These are phyloP conservation scores for Fusarium oxysporum DNA, from an alignment of 2,329 filamentous ascomycete genomes.

Conservation along the genomic window DNA sequence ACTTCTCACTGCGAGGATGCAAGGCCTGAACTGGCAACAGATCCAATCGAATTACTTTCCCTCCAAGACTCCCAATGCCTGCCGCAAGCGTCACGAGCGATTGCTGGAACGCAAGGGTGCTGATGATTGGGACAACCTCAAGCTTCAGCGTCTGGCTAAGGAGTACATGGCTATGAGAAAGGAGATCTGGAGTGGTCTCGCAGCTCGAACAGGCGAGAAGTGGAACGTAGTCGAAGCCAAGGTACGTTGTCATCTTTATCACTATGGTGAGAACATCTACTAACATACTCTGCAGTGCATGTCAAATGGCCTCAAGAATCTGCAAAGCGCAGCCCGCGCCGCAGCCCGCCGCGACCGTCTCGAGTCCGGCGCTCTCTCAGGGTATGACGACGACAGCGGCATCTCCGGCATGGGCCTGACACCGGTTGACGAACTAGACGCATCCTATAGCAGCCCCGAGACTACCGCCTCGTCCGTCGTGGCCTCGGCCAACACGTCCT, in stretches of 20 bases:
- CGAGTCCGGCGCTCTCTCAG: conserved; percentile 57
- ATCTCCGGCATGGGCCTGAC: conserved; percentile 72
- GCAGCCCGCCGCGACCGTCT: conserved; percentile 73
- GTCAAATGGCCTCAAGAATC: conserved; percentile 84
- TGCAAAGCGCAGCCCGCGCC: conserved; percentile 76
- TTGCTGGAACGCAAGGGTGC: conserved; percentile 80
- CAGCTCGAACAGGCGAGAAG: conserved; percentile 81
- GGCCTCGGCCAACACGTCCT: conserved; percentile 52
- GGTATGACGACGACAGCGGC: conserved; percentile 77
- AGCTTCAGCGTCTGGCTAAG: conserved; percentile 78
- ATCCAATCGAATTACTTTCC: conserved; percentile 83
- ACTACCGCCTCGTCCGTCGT: conserved; percentile 58
- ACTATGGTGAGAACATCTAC: not conserved
- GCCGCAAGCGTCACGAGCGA: conserved; percentile 88
- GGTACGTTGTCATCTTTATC: conserved; percentile 53
- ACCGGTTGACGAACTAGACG: conserved; percentile 69
- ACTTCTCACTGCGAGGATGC: conserved; percentile 76
- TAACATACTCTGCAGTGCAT: conserved; percentile 71
- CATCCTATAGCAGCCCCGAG: conserved; percentile 67
- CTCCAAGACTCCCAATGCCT: conserved; percentile 83
- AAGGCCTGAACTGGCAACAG: conserved; percentile 85
- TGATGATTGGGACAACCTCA: conserved; percentile 82
- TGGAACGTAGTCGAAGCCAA: conserved; percentile 77
- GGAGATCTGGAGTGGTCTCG: conserved; percentile 84
- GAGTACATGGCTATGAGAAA: conserved; percentile 84